Evolutionary conservation across 2,329 filamentous ascomycete species (phyloP), one percentile per base, ranked within the genome.

Genomic region (Chaetomium sp.): DNA sequence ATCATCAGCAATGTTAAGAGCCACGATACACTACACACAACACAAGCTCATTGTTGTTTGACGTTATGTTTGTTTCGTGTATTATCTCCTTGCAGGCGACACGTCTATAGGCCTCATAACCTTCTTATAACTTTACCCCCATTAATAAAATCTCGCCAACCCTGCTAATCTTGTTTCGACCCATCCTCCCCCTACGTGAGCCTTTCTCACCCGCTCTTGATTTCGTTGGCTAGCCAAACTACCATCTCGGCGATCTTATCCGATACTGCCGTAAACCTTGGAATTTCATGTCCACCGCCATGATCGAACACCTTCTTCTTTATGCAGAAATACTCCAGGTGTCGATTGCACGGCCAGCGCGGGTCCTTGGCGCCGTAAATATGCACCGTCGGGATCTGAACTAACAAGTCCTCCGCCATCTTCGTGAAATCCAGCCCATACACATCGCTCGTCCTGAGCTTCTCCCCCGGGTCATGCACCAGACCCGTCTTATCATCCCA

Each of bases 251-350:
- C 69, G 34, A 72, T 67, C 33, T 37, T 61, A n/a, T 60, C 33
- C 1, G 68, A 70, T 38, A 70, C 68, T 6, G 62, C 64, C 0
- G 64, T 70, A 45, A 67, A 65, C 56, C 70, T 60, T n/a, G 70
- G 70, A 19, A 73, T 70, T 37, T 72, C 71, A 55, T 73, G 71
- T 0, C 71, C 71, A 4, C 71, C 70, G 3, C 66, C 63, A 44
- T 72, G 70, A 49, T 73, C 70, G 57, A 67, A 73, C 59, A 67
- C 61, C 27, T 57, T 64, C 14, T 65, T 59, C 11, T 67, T 57
- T 11, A 66, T 61, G 49, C 70, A 71, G 40, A 71, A 66, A 36
- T 68, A 61, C 6, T 70, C 70, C 49, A 72, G 60, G 65, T 73
- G 70, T 19, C 72, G 56, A 45, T 66, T 66, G 2, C 67, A 60